Conservation (phyloP, 2,329 filamentous ascomycete species). For the Daldinia eschscholtzii region DNA sequence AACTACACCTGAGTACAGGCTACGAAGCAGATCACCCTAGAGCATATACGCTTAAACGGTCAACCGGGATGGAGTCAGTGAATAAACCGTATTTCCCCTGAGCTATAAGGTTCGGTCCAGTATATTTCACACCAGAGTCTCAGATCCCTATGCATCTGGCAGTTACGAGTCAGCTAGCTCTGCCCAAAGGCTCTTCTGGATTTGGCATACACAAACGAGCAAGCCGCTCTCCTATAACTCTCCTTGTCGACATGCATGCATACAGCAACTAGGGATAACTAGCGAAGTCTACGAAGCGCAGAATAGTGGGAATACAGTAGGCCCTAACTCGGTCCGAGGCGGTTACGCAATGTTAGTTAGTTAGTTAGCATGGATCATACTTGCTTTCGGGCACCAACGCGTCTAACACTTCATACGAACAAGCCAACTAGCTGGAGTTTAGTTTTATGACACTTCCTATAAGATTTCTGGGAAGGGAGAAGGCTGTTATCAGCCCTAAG, state of each 20-base stretch:
- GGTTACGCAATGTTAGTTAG: too few relatives aligned
- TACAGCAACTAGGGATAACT: neutral
- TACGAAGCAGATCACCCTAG: neutral
- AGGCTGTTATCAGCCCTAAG: neutral
- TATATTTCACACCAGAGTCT: neutral
- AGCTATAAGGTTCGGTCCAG: neutral
- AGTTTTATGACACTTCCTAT: neutral
- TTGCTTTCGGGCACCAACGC: neutral
- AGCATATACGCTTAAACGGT: neutral
- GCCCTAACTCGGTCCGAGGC: conserved; percentile 14
- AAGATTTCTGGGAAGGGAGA: too few relatives aligned
- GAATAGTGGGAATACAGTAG: conserved; percentile 32
- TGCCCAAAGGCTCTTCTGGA: neutral
- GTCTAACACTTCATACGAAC: neutral
- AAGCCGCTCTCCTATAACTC: neutral
- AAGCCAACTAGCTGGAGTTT: neutral
- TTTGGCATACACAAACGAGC: neutral
- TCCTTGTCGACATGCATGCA: neutral
- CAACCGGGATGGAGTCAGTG: neutral
- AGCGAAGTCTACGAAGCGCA: neutral
- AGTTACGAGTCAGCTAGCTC: neutral
- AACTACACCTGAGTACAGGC: neutral
- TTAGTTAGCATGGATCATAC: neutral
- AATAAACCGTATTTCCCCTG: neutral
- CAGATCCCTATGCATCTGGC: neutral